Base-by-base conservation (phyloP, 2,329 filamentous ascomycete species). In the Mycogone perniciosa region DNA sequence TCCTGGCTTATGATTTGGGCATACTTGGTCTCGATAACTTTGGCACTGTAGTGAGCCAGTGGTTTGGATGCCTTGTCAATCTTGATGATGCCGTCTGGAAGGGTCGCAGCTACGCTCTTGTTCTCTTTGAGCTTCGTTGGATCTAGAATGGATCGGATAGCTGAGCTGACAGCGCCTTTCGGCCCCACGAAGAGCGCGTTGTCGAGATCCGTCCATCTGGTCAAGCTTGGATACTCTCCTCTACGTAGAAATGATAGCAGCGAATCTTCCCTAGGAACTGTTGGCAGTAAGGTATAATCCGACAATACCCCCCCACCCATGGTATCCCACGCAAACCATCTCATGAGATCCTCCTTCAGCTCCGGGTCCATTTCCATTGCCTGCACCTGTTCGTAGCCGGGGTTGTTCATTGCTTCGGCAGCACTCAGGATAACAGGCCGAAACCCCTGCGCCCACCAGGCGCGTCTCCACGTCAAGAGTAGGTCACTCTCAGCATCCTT, bases 371-470 rank as follows among this genome's bases (percentile, higher is more conserved):
- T 62, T n/a, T 81, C 71, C 51, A 81, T 67, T 33, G 67, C 67
- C 65, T 90, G 84, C 48, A 95, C 71, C 48, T 84, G 75, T 57
- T 83, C 76, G 64, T 92, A 96, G 20, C 88, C 70, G 1, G 88
- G 88, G 63, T 96, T 93, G 62, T 83, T 84, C 75, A 85, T 86
- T 13, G 91, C 90, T 64, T 97, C 92, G 1, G 80, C 82, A 11
- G 82, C 79, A 46, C 87, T 85, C 50, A 97, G 70, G 38, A 97
- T 86, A 6, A 93, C 76, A 0, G 93, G 92, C 55, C 78, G 83
- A 71, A 97, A 96, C 8, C 92, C 93, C 61, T 95, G 84, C 0
- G 91, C 89, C 88, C 89, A 97, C 90, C 92, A 97, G 3, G 92
- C 91, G 42, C 89, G 81, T 54, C 91, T 81, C 93, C 93, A 97